Evolutionary conservation across 2,329 filamentous ascomycete species (phyloP).

Genomic region (Teratosphaeria viscida): DNA sequence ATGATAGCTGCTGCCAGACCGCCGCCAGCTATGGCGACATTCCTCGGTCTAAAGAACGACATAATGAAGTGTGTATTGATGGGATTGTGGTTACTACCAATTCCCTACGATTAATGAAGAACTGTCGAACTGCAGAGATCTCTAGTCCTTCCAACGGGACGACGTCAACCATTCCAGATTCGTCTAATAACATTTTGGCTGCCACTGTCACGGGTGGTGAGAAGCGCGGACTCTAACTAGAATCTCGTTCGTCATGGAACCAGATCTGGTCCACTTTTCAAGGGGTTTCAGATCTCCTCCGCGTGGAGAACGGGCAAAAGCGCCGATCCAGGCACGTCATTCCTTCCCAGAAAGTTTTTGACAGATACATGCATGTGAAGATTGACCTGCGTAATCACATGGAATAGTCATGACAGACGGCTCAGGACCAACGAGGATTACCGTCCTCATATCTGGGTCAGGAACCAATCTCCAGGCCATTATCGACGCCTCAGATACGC

Average conservation of each 20-base stretch:
- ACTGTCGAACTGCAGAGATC: background rate
- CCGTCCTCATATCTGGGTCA: constrained; percentile 51
- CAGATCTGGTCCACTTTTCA: background rate
- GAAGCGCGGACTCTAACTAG: background rate
- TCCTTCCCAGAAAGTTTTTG: background rate
- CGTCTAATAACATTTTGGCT: background rate
- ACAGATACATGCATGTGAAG: background rate
- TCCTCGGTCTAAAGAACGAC: constrained; percentile 20
- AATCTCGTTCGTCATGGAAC: background rate
- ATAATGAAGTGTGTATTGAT: constrained; percentile 7
- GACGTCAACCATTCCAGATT: background rate
- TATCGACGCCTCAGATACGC: constrained; percentile 46
- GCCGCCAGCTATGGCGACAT: constrained; percentile 21
- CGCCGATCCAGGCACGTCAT: background rate
- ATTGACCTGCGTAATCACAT: background rate
- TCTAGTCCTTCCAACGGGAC: background rate
- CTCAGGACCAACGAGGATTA: constrained; percentile 14
- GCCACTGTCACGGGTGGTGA: background rate
- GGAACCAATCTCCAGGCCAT: constrained; percentile 74
- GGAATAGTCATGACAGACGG: background rate
- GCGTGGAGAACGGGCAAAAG: background rate
- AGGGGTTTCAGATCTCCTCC: background rate
- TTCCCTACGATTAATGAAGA: background rate
- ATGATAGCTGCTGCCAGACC: constrained; percentile 15
- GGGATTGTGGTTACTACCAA: background rate